Conservation (phyloP, 768 basidiomycete genomes). For the Mrakia frigida region DNA sequence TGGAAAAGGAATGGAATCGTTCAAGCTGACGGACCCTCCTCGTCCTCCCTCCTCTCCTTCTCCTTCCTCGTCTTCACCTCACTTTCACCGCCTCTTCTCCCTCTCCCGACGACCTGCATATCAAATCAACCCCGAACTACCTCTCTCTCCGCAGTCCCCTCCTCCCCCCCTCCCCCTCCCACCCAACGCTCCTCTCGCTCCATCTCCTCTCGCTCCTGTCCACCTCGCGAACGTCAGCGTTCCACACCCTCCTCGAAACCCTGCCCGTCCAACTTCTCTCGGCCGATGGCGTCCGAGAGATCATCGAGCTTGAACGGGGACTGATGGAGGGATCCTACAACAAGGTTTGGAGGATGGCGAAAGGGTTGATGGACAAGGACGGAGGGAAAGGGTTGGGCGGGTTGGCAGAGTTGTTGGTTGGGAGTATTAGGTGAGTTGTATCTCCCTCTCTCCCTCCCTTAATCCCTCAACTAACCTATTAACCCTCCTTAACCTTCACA, state of each 20-base stretch:
- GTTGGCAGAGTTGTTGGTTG: conserved; percentile 15
- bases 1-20: no score
- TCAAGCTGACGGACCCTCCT: conserved; percentile 30
- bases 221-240: conserved; percentile 85
- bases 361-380: conserved; percentile 89
- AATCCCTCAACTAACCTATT: not conserved
- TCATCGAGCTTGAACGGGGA: conserved; percentile 89
- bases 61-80: not conserved
- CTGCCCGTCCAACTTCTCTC: conserved; percentile 52
- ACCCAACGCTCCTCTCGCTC: conserved; percentile 82
- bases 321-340: conserved; percentile 98
- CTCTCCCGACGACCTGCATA: no score
- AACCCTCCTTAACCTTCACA: conserved; percentile 42
- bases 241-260: conserved; percentile 92
- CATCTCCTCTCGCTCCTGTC: conserved; percentile 92
- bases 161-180: conserved; percentile 77
- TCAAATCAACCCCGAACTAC: not conserved
- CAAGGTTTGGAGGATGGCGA: conserved; percentile 93
- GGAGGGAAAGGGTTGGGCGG: conserved; percentile 58
- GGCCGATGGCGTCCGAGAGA: conserved; percentile 72
- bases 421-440: conserved; percentile 20
- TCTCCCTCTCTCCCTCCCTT: not conserved
- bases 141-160: conserved; percentile 50
- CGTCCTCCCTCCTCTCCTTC: conserved; percentile 28
- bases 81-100: no score